Evolutionary conservation across 2,329 filamentous ascomycete genomes (phyloP), one percentile per base, ranked within the genome.

Genomic region (Microcera coccophila): DNA sequence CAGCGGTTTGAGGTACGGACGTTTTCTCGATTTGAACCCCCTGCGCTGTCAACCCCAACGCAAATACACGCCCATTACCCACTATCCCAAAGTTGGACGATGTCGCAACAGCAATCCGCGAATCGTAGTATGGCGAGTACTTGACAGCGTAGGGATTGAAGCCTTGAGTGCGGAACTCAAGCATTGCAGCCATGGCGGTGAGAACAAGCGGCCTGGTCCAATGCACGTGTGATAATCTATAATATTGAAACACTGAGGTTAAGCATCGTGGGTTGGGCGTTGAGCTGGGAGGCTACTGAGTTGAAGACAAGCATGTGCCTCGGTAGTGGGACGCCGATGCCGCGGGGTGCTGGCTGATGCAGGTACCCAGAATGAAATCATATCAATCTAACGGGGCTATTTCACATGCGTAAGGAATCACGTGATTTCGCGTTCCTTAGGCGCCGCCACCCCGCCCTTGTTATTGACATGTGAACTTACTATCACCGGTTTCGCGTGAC

Each of bases 91-190:
- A 98, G 73, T 98, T 97, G 51, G 91, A 82, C n/a, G 90, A 86
- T 2, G 87, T 79, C 21, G 88, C 87, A 58, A 96, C 90, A 44
- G 91, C 91, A 52, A 98, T 82, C 50, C 90, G 84, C 53, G 87
- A 93, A 72, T 97, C 93, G 72, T 94, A 95, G 73, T 96, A 98
- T 5, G 93, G 93, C 42, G 91, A 97, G 75, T 97, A 98, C 70
- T 96, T 95, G 68, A 96, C 90, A 55, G 87, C 88, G 70, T 95
- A 96, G 59, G 90, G 90, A 67, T 97, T 95, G 77, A 82, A 97
- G 60, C 93, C 93, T 63, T 88, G 79, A 17, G 93, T 97, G 52
- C 87, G 85, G 71, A 87, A 97, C 70, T 96, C 90, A 58, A 97
- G 84, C 90, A 97, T 96, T 62, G 73, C 72, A 66, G 69, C 67